Base-by-base conservation (phyloP, 192 early-diverging fungal genomes). In the Coemansia sp. region DNA sequence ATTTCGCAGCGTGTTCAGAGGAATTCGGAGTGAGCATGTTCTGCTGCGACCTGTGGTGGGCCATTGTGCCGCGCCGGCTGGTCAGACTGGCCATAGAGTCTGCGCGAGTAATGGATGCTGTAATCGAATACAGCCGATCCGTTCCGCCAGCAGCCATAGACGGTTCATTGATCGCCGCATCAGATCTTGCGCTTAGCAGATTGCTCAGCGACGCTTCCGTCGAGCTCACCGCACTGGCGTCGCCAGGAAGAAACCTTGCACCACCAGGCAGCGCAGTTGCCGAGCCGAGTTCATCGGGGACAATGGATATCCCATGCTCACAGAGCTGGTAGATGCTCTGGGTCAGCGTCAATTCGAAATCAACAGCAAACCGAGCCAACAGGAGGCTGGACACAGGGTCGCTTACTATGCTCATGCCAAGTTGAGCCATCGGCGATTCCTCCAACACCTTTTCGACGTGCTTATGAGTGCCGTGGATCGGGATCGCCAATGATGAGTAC, bases 301-400 rank as follows among this genome's bases (percentile, higher is more conserved):
- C 11, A 15, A 72, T 66, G 21, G 70, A 69, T 21, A 82, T 82
- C 26, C 63, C 72, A 23, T 83, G 81, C 67, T 83, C 81, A 49
- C 81, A 83, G 12, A 83, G 67, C 76, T 83, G 81, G 51, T 83
- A 83, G 9, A 83, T 74, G 46, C 72, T 83, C 60, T 78, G 75
- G 4, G 81, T 66, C 58, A 83, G 55, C 30, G 81, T 77, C 72
- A 77, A 72, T 59, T 78, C 81, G 72, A 83, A 75, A 26, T 83
- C 81, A 2, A 75, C 70, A 6, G 75, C 71, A 69, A 83, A 72
- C 14, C 76, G 55, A 6, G 81, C 75, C 16, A 83, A 62, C 60
- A 83, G 41, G 30, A 83, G 66, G 23, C 76, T 83, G 4, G 57
- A 64, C 18, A 83, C 75, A 2, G 81, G 81, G n/a, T 83, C 81